Evolutionary conservation across 257 asterid genomes (phyloP).

Genomic region (Verbena officinalis): DNA sequence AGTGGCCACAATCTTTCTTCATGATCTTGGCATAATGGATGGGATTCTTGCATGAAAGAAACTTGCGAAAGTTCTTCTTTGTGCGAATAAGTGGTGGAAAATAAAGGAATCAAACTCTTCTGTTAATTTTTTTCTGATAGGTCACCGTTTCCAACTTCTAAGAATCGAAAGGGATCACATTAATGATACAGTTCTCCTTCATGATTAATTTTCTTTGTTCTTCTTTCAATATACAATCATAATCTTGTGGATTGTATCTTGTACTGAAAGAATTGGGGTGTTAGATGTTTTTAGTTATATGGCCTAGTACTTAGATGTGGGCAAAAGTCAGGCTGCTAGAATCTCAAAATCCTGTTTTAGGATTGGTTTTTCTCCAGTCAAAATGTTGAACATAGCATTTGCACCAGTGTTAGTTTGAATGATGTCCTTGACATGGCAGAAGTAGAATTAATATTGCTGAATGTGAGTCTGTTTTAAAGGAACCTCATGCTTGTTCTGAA

Average conservation of each 20-base stretch:
- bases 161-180: conserved; percentile 5
- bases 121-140: neutral
- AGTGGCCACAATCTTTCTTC: conserved; percentile 14
- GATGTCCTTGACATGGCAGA: conserved; percentile 6
- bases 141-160: neutral
- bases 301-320: conserved; percentile 5
- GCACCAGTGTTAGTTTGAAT: neutral
- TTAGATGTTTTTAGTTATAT: conserved; percentile 1
- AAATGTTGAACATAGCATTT: neutral
- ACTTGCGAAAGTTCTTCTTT: neutral
- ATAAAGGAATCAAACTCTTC: conserved; percentile 17
- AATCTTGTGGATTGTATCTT: conserved; percentile 1
- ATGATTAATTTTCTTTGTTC: neutral
- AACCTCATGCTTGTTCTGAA: conserved; percentile 16
- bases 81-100: conserved; percentile 9
- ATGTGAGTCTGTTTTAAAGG: conserved; percentile 8
- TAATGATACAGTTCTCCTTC: neutral
- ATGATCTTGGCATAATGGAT: conserved; percentile 10
- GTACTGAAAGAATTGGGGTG: too few relatives aligned
- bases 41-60: neutral
- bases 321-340: conserved; percentile 7
- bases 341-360: neutral
- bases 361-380: neutral
- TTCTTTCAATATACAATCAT: too few relatives aligned
- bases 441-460: conserved; percentile 9